Base-by-base conservation (phyloP, 306 rosid genomes). In the Vigna mungo region DNA sequence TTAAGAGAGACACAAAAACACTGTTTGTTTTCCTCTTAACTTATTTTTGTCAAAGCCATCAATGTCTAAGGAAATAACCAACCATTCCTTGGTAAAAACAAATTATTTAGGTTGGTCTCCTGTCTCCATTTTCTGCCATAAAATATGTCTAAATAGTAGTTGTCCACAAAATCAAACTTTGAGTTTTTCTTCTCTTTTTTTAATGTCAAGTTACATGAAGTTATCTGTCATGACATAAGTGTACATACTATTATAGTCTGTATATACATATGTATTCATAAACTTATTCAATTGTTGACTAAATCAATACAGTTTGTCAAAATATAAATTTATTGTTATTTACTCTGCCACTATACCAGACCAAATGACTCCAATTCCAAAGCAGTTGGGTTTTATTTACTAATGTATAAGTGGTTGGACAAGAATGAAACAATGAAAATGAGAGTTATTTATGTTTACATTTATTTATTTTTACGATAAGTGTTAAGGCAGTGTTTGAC, bases 21-120 rank as follows among this genome's bases (percentile, higher is more conserved):
- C 7, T 55, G 34, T 4, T 21, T 25, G 27, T 25, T 55, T 55
- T 34, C 7, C 10, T 6, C 15, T 61, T 34, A 17, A n/a, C 16
- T 61, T 61, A 34, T 61, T 6, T 43, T 14, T 30, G 63, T 58
- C 13, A 58, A 25, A 9, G 36, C 64, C 59, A 23, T 27, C 9
- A 3, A 7, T 13, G 11, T 23, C 15, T 47, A 48, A 10, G 3
- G 15, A 68, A 2, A 66, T 66, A 68, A 67, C 37, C 12, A 56
- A 56, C 34, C n/a, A 56, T 5, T 43, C 3, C 30, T 20, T 34
- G 10, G 36, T 11, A 4, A 21, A 41, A 12, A 65, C 52, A 67
- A 67, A 67, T 11, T 11, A 20, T 21, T 68, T 68, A 68, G 15
- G 74, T 25, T 68, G 56, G 73, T 23, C 16, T 25, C 20, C 7